Base-by-base conservation (phyloP, 2,329 filamentous ascomycete species). In the Sarocladiaceae sp. region DNA sequence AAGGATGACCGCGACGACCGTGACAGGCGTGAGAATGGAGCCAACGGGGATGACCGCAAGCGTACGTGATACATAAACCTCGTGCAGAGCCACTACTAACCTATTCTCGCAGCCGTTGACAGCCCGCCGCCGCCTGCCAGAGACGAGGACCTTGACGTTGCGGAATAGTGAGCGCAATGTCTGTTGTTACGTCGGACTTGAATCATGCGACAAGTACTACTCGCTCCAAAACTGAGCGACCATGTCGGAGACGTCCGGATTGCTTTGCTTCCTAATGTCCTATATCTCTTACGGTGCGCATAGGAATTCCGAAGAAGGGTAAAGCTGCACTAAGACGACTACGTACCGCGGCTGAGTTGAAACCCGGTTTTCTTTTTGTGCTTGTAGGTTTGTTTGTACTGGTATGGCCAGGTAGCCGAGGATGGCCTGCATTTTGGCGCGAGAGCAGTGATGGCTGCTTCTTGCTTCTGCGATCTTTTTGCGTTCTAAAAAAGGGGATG, bases 121-220 rank as follows among this genome's bases (percentile, higher is more conserved):
- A 88, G 86, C 57, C 85, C 88, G 54, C 80, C 87, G 51, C 83
- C 87, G 51, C 83, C 82, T 56, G n/a, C n/a, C n/a, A n/a, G n/a
- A n/a, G 88, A 95, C 60, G 93, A 98, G 64, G 93, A 98, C 61
- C 79, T 97, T 62, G 93, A 98, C 65, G 90, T 93, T 60, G 91
- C 90, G 58, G 93, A 97, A 70, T 83, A 72, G 23, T 29, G 13
- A 58, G 48, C 46, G 42, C 41, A 26, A 16, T 18, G 29, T 40
- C 16, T 13, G 20, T 40, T 24, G 26, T 41, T 29, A 15, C n/a
- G n/a, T n/a, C n/a, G n/a, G n/a, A n/a, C n/a, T n/a, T n/a, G n/a
- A n/a, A n/a, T n/a, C n/a, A n/a, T n/a, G n/a, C n/a, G n/a, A n/a
- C n/a, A n/a, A n/a, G n/a, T n/a, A n/a, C n/a, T n/a, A n/a, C n/a